Evolutionary conservation across 1,139 yeast species (phyloP), one percentile per base, ranked within the genome.

Genomic region (Komagataea norvegica): DNA sequence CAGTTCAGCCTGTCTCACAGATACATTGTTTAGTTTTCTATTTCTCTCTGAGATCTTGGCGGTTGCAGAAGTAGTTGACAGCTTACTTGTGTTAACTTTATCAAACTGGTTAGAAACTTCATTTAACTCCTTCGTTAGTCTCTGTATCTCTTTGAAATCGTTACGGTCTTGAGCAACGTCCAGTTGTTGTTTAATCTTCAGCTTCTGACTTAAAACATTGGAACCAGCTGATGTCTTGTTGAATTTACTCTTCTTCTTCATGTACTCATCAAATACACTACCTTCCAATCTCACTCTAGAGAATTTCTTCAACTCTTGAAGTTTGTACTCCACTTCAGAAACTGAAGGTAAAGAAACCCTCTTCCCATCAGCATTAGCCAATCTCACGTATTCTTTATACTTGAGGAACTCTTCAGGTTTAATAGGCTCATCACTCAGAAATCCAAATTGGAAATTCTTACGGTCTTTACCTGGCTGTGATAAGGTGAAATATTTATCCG

Each of bases 1-100:
- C 36, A 79, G 64, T 57, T 89, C 97, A 1, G 95, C 96, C 52
- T 75, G 74, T 52, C 95, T 77, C 46, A 88, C 78, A 39, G 77
- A 78, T 34, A 78, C 78, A 56, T 78, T 79, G 60, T 89, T 91
- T 45, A 83, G 73, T 52, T 78, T 82, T 57, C 95, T 75, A 59
- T 91, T 91, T 52, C 96, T 76, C 38, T 53, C 49, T 25, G 67
- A 63, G 29, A 66, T 54, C 21, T 59, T 61, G 32, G 65, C 67
- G 33, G 65, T 65, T 21, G 55, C 46, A 34, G 62, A 63, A 32
- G 59, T 59, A 33, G 54, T 56, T 30, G 54, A 59, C 29, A 56
- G 57, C 33, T 60, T 49, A 16, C 49, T 36, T 4, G 47, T 45
- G 31, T 52, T 69, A 30, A 65, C 61, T 22, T 64, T 59, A 10